A percentile compares a stretch with the other conserved stretches of the same genome.
These are phyloP conservation scores for Plectosphaerella cucumerina DNA, from an alignment of 2,329 filamentous ascomycete genomes.

Conservation along the genomic window DNA sequence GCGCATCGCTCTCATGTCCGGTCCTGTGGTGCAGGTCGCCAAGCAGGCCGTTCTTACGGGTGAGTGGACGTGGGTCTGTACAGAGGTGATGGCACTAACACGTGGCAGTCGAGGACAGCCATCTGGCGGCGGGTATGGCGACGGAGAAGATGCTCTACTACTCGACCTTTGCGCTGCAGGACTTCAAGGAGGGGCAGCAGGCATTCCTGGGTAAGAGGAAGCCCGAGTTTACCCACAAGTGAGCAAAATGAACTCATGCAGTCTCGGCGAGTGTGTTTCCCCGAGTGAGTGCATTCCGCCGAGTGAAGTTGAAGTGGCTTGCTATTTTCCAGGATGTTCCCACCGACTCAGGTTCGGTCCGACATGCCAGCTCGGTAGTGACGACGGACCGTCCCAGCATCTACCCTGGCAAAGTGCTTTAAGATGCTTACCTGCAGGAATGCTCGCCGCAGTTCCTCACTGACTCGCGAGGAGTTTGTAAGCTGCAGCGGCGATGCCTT, in stretches of 20 bases:
- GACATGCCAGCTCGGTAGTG: too few species aligned
- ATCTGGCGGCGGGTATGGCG: conserved; percentile 32
- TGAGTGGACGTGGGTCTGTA: conserved; percentile 17
- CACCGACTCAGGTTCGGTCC: too few species aligned
- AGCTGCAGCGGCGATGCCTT: too few species aligned
- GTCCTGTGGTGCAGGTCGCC: conserved; percentile 32
- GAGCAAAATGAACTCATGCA: not conserved
- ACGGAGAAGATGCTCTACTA: conserved; percentile 30
- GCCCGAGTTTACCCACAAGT: conserved; percentile 18
- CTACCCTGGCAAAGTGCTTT: too few species aligned
- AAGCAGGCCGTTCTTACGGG: conserved; percentile 39
- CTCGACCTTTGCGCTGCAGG: conserved; percentile 28
- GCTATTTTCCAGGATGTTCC: too few species aligned
- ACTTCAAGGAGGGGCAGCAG: conserved; percentile 34
- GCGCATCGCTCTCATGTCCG: conserved; percentile 33
- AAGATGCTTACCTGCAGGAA: too few species aligned
- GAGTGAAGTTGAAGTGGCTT: too few species aligned
- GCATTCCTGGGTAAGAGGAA: conserved; percentile 35
- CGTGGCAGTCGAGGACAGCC: conserved; percentile 33
- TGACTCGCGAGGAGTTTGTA: too few species aligned
- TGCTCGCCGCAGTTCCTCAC: too few species aligned
- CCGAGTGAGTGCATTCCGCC: too few species aligned
- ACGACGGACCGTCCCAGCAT: too few species aligned
- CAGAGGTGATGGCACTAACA: not conserved
- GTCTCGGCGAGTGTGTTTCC: too few species aligned